Base-by-base conservation (phyloP, 371 early-diverging fungal species). In the Saksenaea oblongispora region DNA sequence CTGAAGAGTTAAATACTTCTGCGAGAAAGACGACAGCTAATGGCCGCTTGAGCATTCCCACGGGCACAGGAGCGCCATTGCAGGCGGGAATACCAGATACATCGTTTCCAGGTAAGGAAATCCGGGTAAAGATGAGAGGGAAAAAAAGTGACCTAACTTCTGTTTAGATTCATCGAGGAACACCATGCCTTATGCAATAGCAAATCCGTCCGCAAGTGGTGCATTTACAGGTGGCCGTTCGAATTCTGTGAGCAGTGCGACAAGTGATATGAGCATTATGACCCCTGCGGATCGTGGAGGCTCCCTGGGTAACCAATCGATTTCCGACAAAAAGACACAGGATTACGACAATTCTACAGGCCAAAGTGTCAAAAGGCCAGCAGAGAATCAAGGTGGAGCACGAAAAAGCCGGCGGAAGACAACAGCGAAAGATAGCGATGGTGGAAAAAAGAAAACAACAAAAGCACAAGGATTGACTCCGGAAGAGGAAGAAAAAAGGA, bases 401-500 rank as follows among this genome's bases (percentile, higher is more conserved):
- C 51, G 54, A 63, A 64, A 64, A 54, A 56, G 51, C 22, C 54
- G 28, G 66, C 34, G 53, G 62, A 35, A 54, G 73, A 66, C 39
- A 56, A 56, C 34, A 13, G 24, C 63, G 18, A 67, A 75, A n/a
- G 72, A 72, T 42, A 63, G 54, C 47, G 66, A 39, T 41, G 56
- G 55, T 9, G 35, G 34, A 54, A 69, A 56, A 59, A 70, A 67
- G 62, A 69, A 35, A 34, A 59, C 57, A 58, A 34, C 44, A 67
- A 58, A 63, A 56, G 22, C 62, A 35, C 69, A 47, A 64, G 75
- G 22, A 66, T 71, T 78, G 26, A 69, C 76, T 61, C 66, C 73
- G 3, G 66, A 70, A 41, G 86, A 83, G 13, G 88, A 87, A 27
- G 91, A 90, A 57, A 92, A 89, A 65, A 82, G 92, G 39, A 79